Evolutionary conservation across 1,139 yeast species (phyloP), one percentile per base, ranked within the genome.

Genomic region (Sugiyamaella pinicola): DNA sequence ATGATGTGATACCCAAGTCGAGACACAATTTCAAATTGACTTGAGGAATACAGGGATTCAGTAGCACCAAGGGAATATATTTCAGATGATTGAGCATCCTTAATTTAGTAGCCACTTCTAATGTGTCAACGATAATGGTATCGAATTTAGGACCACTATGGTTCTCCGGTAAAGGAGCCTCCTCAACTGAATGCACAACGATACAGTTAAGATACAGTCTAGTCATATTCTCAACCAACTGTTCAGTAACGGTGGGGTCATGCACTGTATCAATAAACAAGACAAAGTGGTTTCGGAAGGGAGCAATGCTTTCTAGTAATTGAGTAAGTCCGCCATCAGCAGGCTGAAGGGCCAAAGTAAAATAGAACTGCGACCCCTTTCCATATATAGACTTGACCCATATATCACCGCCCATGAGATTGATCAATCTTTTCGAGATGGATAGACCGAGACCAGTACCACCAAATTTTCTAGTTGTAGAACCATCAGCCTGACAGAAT

Each of bases 401-500:
- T 57, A 87, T 87, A 59, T 86, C 91, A 50, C 78, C 96, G 43
- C 96, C 96, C 96, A 88, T 87, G 56, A 88, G 77, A 64, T 87
- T 91, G 66, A 88, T 87, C 62, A 88, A 78, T 63, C 88, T 89
- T 68, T 87, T 87, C 6, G 96, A 88, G 69, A 88, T 88, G 1
- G 95, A 86, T 55, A 88, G 77, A 22, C 96, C 96, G 49, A 88
- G 76, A 56, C 93, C 93, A 8, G 96, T 88, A 68, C 96, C 96
- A 66, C 96, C 96, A 68, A 88, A 88, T 69, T 87, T 87, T 67
- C 96, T 80, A 1, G 96, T 88, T 0, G 96, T 87, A 2, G 95
- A 87, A 48, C 96, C 96, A 72, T 88, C 96, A 2, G 96, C 96
- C 70, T 88, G 96, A 64, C 95, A 85, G 74, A 88, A 88, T 4